A percentile compares a stretch with the other conserved stretches of the same genome.
These are phyloP conservation scores for Forsythia suspensa DNA, from an alignment of 257 asterid species.

Conservation along the genomic window DNA sequence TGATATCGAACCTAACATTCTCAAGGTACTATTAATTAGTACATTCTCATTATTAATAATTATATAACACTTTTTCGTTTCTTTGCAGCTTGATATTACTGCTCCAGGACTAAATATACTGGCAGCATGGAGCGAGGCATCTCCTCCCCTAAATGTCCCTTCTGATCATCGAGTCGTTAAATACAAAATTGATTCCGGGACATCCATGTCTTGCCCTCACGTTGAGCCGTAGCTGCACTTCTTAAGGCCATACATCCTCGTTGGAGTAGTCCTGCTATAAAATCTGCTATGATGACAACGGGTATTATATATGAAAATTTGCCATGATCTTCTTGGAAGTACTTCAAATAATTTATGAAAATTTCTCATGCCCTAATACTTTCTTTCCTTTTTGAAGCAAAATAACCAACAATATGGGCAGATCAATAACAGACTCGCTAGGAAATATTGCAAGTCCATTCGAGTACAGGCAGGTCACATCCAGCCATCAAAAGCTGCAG, in stretches of 20 bases:
- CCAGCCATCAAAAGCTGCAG: slow-evolving; percentile 47
- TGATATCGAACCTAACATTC: slow-evolving; percentile 32
- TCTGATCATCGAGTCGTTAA: slow-evolving; percentile 28
- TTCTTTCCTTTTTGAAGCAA: neutral
- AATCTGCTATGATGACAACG: slow-evolving; percentile 53
- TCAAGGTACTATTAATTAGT: slow-evolving; percentile 28
- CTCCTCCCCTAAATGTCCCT: slow-evolving; percentile 26
- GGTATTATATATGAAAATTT: slow-evolving; percentile 16
- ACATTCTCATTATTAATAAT: too few species aligned
- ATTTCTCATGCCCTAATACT: neutral
- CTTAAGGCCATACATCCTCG: slow-evolving; percentile 51
- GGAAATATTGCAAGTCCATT: slow-evolving; percentile 36
- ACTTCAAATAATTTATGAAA: neutral
- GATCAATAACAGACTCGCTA: slow-evolving; percentile 27
- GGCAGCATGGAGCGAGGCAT: slow-evolving; percentile 33
- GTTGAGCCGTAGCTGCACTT: slow-evolving; percentile 37
- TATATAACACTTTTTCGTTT: too few species aligned
- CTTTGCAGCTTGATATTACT: slow-evolving; percentile 26
- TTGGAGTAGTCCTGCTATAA: slow-evolving; percentile 58
- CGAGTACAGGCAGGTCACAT: slow-evolving; percentile 47
- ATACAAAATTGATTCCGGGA: slow-evolving; percentile 35
- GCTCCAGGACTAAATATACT: slow-evolving; percentile 32
- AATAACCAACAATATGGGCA: slow-evolving; percentile 27
- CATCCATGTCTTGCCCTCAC: slow-evolving; percentile 63
- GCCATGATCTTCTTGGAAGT: neutral